Percentiles rank a stretch among this genome's conserved stretches.
phyloP scores from a whole-genome alignment of 73 alveolate genomes.

The Paramecium primaurelia region DNA sequence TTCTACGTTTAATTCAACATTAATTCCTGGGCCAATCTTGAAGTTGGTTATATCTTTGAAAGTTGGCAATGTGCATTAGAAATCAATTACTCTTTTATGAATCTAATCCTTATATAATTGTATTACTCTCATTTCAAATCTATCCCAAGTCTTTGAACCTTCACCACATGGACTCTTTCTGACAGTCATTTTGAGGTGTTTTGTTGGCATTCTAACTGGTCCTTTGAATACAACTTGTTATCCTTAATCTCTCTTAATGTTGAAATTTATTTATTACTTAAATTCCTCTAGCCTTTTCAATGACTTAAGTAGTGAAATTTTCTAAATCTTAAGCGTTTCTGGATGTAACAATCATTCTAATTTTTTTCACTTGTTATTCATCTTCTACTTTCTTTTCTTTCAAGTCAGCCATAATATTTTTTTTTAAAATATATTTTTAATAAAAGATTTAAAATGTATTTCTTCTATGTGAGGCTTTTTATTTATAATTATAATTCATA shows the following conservation, averaged over 20 bases:
- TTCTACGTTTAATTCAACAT: conserved; percentile 76
- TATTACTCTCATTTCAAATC: conserved; percentile 85
- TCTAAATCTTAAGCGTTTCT: conserved; percentile 43
- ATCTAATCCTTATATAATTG: conserved; percentile 43
- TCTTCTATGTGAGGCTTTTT: not conserved
- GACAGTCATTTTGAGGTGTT: conserved; percentile 81
- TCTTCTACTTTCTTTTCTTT: conserved; percentile 63
- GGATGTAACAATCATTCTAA: conserved; percentile 52
- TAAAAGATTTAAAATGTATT: not conserved
- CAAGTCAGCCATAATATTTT: conserved; percentile 53
- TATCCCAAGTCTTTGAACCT: conserved; percentile 96
- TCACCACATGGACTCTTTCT: conserved; percentile 96
- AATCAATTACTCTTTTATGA: conserved; percentile 91
- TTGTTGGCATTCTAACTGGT: conserved; percentile 94
- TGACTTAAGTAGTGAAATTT: conserved; percentile 56
- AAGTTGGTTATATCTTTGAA: conserved; percentile 90
- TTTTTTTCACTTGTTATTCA: conserved; percentile 29
- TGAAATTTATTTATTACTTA: not conserved
- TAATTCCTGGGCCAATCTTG: conserved; percentile 92
- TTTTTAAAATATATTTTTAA: conserved; percentile 12
- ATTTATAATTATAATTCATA: not conserved
- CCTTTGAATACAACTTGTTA: conserved; percentile 67
- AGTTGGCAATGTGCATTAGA: conserved; percentile 84
- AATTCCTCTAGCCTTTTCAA: conserved; percentile 50
- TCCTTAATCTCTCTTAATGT: not conserved